Conservation (phyloP, 495 filamentous ascomycete genomes). For the Annulohypoxylon nitens region DNA sequence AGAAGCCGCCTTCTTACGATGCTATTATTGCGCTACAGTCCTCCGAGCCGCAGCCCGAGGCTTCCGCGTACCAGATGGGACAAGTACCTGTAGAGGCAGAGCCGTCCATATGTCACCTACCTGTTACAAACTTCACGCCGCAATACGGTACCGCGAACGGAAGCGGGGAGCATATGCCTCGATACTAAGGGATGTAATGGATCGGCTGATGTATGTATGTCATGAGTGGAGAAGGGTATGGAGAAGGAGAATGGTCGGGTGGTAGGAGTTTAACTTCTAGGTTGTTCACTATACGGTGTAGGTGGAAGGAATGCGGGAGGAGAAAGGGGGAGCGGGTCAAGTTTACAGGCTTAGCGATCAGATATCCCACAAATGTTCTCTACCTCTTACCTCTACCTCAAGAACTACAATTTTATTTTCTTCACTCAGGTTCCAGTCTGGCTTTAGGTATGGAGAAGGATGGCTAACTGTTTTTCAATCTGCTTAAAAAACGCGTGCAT, state of each 20-base stretch:
- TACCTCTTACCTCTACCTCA: neutral
- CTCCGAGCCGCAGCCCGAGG: constrained; percentile 43
- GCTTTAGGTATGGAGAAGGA: constrained; percentile 9
- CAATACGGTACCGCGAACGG: constrained; percentile 9
- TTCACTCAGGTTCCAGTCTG: neutral
- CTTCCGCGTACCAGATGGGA: constrained; percentile 41
- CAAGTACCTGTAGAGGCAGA: constrained; percentile 29
- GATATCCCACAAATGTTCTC: constrained; percentile 13
- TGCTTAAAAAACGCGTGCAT: neutral
- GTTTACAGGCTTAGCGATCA: neutral
- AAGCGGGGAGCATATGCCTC: constrained; percentile 35
- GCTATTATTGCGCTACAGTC: constrained; percentile 31
- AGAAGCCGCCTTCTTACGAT: constrained; percentile 38
- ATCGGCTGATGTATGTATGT: neutral
- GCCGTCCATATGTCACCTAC: constrained; percentile 31
- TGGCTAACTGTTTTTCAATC: neutral
- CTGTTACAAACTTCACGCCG: neutral
- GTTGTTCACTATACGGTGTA: neutral
- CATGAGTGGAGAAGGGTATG: too few relatives aligned
- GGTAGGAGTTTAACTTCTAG: neutral
- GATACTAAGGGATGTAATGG: constrained; percentile 29
- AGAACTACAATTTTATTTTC: constrained; percentile 4
- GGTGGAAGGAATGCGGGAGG: neutral
- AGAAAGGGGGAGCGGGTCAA: neutral
- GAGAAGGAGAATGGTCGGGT: neutral